Conservation (phyloP, 1,139 yeast species). For the Blastobotrys persicus region DNA sequence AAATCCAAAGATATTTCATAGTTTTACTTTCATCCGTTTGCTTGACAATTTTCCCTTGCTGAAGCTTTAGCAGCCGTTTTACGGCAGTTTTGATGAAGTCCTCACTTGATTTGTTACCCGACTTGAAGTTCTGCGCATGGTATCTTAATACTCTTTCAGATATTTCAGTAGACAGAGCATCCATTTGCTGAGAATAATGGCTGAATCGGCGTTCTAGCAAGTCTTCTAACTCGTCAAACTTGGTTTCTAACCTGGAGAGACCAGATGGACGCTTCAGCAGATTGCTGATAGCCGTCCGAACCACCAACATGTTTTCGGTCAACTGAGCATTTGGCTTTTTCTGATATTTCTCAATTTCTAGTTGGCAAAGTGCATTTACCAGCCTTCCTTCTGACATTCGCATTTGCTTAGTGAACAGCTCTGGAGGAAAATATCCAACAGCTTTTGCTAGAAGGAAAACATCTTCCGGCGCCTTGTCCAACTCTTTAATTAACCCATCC, state of each 20-base stretch:
- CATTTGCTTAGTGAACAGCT: conserved; percentile 17
- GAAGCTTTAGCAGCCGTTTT: conserved; percentile 13
- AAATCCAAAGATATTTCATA: conserved; percentile 10
- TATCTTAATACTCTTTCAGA: conserved; percentile 13
- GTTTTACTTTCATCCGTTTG: not conserved
- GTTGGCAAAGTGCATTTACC: not conserved
- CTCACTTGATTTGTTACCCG: conserved; percentile 13
- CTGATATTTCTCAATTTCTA: not conserved
- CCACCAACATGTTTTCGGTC: not conserved
- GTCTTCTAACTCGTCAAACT: conserved; percentile 13
- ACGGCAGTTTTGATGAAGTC: conserved; percentile 12
- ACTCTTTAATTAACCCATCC: conserved; percentile 11
- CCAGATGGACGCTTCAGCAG: conserved; percentile 18
- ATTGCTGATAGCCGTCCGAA: not conserved
- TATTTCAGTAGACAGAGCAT: conserved; percentile 12
- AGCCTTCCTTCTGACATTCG: not conserved
- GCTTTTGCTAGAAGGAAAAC: conserved; percentile 6
- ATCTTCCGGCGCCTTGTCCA: conserved; percentile 9
- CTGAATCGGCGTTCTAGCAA: conserved; percentile 12
- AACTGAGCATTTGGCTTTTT: not conserved
- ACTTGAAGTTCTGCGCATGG: conserved; percentile 11
- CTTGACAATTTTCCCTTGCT: not conserved
- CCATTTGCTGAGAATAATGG: conserved; percentile 2
- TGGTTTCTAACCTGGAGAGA: conserved; percentile 16
- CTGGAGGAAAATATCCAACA: conserved; percentile 20